Base-by-base conservation (phyloP, 352 stramenopile species). In the Thraustochytrium striatum region DNA sequence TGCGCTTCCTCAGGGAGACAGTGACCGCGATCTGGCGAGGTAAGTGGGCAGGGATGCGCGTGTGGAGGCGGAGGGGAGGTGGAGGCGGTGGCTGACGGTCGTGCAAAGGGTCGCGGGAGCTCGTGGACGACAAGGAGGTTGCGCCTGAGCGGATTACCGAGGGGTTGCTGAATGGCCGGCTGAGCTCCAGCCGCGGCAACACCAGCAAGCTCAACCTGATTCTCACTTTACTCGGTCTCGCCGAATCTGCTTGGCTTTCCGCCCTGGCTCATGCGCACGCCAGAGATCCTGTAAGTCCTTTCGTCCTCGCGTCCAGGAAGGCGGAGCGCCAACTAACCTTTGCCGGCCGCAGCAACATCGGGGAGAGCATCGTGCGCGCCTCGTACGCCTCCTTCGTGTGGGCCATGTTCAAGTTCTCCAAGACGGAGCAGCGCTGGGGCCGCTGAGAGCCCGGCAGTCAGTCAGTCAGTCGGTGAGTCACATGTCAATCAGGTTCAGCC, bases 231-330 rank as follows among this genome's bases (percentile, higher is more conserved):
- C 36, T 75, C 65, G 32, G 41, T 30, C 16, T 8, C 16, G 25
- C 41, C 65, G 1, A 38, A 8, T 43, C 35, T 75, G 30, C 19
- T 16, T 32, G 65, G 65, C 65, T 75, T 75, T 32, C 65, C 65
- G 21, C 30, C 65, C 13, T 75, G 65, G 65, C 43, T 75, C 47
- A 38, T 50, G 30, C 65, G 65, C 2, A 41, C 65, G 9, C 65
- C 65, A 41, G 65, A 75, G 7, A 75, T 75, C 21, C 7, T 75
- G 41, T 70, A 72, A 75, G 65, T 75, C 33, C 7, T 41, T 58
- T 19, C 68, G n/a, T 21, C 41, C 2, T 21, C 36, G 32, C n/a
- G 43, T 65, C 16, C 33, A 16, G 19, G 1, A 57, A 69, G 16
- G 13, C 19, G 35, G 28, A 59, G 21, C 1, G 0, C 32, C 33